These are phyloP conservation scores for Sporothrix globosa DNA, from an alignment of 2,329 filamentous ascomycete species.

Conservation along the genomic window DNA sequence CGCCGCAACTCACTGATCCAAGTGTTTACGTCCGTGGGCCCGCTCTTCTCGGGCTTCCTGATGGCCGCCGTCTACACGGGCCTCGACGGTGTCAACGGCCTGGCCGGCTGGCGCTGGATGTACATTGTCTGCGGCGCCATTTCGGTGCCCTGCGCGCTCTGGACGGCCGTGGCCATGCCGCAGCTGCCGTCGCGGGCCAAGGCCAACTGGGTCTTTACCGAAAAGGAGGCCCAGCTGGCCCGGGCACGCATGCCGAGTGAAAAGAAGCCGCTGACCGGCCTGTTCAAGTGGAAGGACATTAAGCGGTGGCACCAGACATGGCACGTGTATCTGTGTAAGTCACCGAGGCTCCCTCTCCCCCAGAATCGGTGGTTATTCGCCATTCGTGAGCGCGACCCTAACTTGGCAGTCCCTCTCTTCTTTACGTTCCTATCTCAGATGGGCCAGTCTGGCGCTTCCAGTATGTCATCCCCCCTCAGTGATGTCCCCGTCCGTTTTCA, in stretches of 20 bases:
- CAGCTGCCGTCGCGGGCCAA: constrained; percentile 39
- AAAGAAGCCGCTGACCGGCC: constrained; percentile 37
- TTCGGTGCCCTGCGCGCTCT: constrained; percentile 39
- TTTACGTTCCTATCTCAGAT: constrained; percentile 38
- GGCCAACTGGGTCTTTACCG: constrained; percentile 40
- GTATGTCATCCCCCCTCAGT: constrained; percentile 31
- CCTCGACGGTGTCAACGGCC: constrained; percentile 37
- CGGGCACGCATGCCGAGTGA: constrained; percentile 39
- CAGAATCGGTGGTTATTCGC: too few relatives aligned
- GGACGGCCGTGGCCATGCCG: constrained; percentile 40
- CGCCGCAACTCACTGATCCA: constrained; percentile 42
- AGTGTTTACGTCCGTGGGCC: constrained; percentile 39
- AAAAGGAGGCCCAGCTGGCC: constrained; percentile 37
- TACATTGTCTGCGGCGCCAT: constrained; percentile 40
- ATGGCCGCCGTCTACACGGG: constrained; percentile 42
- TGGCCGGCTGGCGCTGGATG: constrained; percentile 41
- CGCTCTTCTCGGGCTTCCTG: constrained; percentile 40
- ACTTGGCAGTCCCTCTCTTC: constrained; percentile 36
- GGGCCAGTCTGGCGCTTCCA: constrained; percentile 38
- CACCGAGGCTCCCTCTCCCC: not conserved
- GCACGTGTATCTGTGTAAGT: constrained; percentile 41
- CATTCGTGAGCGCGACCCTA: not conserved
- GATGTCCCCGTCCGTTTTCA: not conserved
- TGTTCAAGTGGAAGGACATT: constrained; percentile 42
- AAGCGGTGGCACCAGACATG: constrained; percentile 41